Percentiles rank a stretch among this genome's conserved stretches.
These are phyloP conservation scores for Blastomyces parvus DNA, from an alignment of 2,329 filamentous ascomycete genomes.

Conservation along the genomic window DNA sequence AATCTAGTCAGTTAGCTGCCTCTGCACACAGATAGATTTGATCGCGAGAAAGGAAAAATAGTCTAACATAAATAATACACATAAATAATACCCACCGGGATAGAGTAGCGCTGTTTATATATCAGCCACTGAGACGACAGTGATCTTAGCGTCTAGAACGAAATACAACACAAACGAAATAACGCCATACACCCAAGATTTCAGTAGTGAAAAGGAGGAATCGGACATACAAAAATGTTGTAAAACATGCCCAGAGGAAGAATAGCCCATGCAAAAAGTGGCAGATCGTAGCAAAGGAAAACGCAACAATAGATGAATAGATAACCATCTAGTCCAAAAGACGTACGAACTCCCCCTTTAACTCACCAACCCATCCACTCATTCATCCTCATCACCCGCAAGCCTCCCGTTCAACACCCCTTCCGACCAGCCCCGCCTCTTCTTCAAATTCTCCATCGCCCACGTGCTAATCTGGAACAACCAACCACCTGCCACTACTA, in stretches of 20 bases:
- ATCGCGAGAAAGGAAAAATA: neutral
- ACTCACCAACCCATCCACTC: neutral
- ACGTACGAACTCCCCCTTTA: neutral
- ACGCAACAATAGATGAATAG: neutral
- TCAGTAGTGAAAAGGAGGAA: no score
- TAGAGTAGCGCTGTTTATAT: neutral
- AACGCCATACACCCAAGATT: no score
- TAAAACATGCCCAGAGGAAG: neutral
- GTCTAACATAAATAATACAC: neutral
- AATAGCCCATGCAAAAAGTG: neutral
- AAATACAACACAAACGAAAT: neutral
- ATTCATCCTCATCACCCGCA: slow-evolving; percentile 20
- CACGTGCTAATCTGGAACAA: slow-evolving; percentile 77
- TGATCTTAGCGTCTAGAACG: neutral
- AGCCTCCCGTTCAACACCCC: slow-evolving; percentile 42
- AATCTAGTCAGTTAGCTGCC: neutral
- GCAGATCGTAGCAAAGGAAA: no score
- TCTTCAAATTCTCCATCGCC: slow-evolving; percentile 45
- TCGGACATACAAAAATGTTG: no score
- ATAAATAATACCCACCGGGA: neutral
- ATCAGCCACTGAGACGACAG: neutral
- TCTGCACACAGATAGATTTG: neutral
- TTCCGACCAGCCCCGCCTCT: slow-evolving; percentile 33
- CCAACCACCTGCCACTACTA: slow-evolving; percentile 91
- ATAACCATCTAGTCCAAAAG: neutral